phyloP scores from a whole-genome alignment of 495 filamentous ascomycete genomes.

The Annulohypoxylon bovei region DNA sequence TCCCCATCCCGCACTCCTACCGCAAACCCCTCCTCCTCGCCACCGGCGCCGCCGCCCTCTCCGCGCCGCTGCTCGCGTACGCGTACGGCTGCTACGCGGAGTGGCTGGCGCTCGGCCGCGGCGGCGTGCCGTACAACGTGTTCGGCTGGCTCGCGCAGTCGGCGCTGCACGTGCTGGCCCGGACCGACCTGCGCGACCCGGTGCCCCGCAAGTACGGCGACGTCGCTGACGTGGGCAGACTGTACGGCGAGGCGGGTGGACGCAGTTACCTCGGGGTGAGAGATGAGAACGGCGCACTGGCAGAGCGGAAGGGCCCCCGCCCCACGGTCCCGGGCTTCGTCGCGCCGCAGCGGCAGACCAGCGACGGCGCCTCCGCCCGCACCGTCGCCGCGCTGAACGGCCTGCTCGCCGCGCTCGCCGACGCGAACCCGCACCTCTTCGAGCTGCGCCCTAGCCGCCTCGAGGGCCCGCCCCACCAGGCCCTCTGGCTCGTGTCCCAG shows the following conservation, averaged over 20 bases:
- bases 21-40: slow-evolving; percentile 21
- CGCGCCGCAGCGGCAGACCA: slow-evolving; percentile 50
- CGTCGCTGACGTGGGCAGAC: slow-evolving; percentile 8
- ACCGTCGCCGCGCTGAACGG: background rate
- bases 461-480: slow-evolving; percentile 42
- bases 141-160: slow-evolving; percentile 49
- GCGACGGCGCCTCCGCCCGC: background rate
- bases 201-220: slow-evolving; percentile 27
- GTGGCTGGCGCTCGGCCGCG: slow-evolving; percentile 51
- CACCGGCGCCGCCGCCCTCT: slow-evolving; percentile 1
- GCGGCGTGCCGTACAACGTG: slow-evolving; percentile 51
- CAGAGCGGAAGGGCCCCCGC: slow-evolving; percentile 9
- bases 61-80: slow-evolving; percentile 32
- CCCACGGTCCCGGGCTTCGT: slow-evolving; percentile 44
- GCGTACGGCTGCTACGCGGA: slow-evolving; percentile 38
- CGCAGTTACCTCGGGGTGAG: background rate
- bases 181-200: slow-evolving; percentile 37
- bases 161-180: slow-evolving; percentile 37
- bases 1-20: background rate
- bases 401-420: slow-evolving; percentile 23
- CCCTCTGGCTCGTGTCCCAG: slow-evolving; percentile 30
- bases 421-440: slow-evolving; percentile 35
- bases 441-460: slow-evolving; percentile 30
- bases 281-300: background rate
- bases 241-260: slow-evolving; percentile 4